Conservation (phyloP, 495 filamentous ascomycete genomes). For the Ascodesmis nigricans region DNA sequence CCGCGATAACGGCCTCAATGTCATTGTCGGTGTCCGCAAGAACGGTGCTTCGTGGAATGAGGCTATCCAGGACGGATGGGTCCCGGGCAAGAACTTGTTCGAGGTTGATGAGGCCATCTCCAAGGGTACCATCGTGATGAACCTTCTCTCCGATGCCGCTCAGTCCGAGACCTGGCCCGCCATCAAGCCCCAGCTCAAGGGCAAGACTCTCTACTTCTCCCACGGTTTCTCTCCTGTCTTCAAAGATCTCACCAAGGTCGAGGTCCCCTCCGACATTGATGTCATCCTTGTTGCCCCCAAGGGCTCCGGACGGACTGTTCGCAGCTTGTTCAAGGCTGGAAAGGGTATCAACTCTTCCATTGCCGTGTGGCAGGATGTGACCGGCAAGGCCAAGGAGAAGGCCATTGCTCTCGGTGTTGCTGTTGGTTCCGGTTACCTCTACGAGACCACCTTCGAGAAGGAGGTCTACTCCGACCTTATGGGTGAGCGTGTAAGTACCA, state of each 20-base stretch:
- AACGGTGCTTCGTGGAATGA: slow-evolving; percentile 96
- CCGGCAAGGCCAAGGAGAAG: slow-evolving; percentile 94
- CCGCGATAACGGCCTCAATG: slow-evolving; percentile 95
- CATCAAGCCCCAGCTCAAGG: slow-evolving; percentile 95
- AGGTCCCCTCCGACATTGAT: slow-evolving; percentile 82
- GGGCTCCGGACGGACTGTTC: slow-evolving; percentile 94
- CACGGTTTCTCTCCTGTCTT: slow-evolving; percentile 99
- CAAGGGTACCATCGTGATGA: slow-evolving; percentile 93
- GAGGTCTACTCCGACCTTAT: slow-evolving; percentile 99
- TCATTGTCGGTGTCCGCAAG: slow-evolving; percentile 96
- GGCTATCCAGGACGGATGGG: slow-evolving; percentile 89
- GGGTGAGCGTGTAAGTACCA: slow-evolving; percentile 50
- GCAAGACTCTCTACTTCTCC: slow-evolving; percentile 99
- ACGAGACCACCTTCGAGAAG: slow-evolving; percentile 99
- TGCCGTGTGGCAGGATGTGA: slow-evolving; percentile 96
- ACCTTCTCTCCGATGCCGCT: slow-evolving; percentile 89
- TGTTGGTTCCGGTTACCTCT: slow-evolving; percentile 80
- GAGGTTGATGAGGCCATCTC: slow-evolving; percentile 87
- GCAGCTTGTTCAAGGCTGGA: slow-evolving; percentile 55
- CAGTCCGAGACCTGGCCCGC: slow-evolving; percentile 95
- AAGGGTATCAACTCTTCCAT: slow-evolving; percentile 94
- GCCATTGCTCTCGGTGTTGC: slow-evolving; percentile 92
- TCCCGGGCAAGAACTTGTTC: slow-evolving; percentile 94
- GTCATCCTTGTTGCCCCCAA: slow-evolving; percentile 98
- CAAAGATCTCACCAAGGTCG: slow-evolving; percentile 97